phyloP scores from a whole-genome alignment of 2,329 filamentous ascomycete genomes.

The Didymella pinodella region DNA sequence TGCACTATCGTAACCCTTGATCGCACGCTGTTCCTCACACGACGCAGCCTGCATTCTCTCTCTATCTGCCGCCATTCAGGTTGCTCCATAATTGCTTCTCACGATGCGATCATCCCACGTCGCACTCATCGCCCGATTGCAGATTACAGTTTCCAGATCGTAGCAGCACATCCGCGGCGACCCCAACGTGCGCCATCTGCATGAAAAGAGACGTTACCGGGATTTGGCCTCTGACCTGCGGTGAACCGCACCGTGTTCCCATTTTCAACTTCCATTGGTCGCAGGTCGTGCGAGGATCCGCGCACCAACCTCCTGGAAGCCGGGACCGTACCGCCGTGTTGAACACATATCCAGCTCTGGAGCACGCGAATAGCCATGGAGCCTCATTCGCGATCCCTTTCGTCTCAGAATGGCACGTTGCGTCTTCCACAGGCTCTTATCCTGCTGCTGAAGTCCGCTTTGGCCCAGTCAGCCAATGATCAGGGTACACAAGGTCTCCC shows the following conservation, averaged over 20 bases:
- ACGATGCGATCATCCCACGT: slow-evolving; percentile 30
- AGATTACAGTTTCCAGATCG: slow-evolving; percentile 27
- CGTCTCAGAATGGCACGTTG: slow-evolving; percentile 45
- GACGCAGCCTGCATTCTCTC: slow-evolving; percentile 6
- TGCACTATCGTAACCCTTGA: background rate
- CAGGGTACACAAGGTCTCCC: slow-evolving; percentile 37
- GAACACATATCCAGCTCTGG: slow-evolving; percentile 48
- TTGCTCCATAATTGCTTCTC: slow-evolving; percentile 25
- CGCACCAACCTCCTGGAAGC: slow-evolving; percentile 32
- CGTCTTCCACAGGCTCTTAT: slow-evolving; percentile 49
- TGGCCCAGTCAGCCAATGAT: slow-evolving; percentile 37
- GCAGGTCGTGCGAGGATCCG: slow-evolving; percentile 23
- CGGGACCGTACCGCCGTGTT: slow-evolving; percentile 37
- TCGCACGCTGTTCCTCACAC: background rate
- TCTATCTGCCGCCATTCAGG: slow-evolving; percentile 6
- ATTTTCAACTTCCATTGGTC: slow-evolving; percentile 44
- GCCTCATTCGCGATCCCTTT: slow-evolving; percentile 46
- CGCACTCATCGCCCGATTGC: slow-evolving; percentile 25
- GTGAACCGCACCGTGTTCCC: slow-evolving; percentile 41
- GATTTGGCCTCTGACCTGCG: slow-evolving; percentile 43
- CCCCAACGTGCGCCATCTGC: slow-evolving; percentile 41
- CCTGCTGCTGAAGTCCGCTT: slow-evolving; percentile 40
- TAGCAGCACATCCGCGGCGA: slow-evolving; percentile 37
- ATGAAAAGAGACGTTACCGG: slow-evolving; percentile 37
- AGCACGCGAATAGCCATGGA: slow-evolving; percentile 46